phyloP scores from a whole-genome alignment of 2,329 filamentous ascomycete species.

The Ascochyta lentis region DNA sequence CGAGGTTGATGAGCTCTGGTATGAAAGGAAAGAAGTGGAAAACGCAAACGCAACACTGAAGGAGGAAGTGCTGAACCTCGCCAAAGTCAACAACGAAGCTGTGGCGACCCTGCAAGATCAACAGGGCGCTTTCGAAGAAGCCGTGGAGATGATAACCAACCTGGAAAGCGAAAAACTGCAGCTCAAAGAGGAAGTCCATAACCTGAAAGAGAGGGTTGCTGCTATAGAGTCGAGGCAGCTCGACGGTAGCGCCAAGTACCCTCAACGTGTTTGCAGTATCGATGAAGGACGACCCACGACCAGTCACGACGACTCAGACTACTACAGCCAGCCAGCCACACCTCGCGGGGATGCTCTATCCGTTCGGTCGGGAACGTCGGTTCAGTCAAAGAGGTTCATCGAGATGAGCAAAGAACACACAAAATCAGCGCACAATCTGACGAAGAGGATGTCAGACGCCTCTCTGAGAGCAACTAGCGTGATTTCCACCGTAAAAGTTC shows the following conservation, averaged over 20 bases:
- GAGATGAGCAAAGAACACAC: conserved; percentile 34
- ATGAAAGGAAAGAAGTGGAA: conserved; percentile 24
- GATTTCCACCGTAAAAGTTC: conserved; percentile 17
- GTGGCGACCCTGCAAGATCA: conserved; percentile 34
- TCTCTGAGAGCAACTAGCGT: conserved; percentile 33
- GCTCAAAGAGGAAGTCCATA: conserved; percentile 32
- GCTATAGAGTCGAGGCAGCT: conserved; percentile 24
- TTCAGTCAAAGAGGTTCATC: conserved; percentile 41
- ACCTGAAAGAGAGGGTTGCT: conserved; percentile 29
- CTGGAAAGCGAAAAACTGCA: conserved; percentile 37
- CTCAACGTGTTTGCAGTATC: conserved; percentile 40
- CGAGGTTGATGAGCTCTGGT: conserved; percentile 22
- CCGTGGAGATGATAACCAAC: conserved; percentile 40
- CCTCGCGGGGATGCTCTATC: conserved; percentile 22
- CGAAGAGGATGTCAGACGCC: conserved; percentile 40
- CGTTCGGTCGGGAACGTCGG: conserved; percentile 24
- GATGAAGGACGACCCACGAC: conserved; percentile 47
- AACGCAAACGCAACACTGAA: conserved; percentile 32
- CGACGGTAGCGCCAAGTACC: conserved; percentile 25
- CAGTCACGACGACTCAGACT: conserved; percentile 46
- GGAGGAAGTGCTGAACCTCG: conserved; percentile 31
- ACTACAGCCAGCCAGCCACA: conserved; percentile 46
- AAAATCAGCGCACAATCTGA: conserved; percentile 37
- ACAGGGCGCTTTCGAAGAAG: conserved; percentile 41
- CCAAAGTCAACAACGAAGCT: conserved; percentile 37